These are phyloP conservation scores for Aspergillus melleus DNA, from an alignment of 2,329 filamentous ascomycete species.

Conservation along the genomic window DNA sequence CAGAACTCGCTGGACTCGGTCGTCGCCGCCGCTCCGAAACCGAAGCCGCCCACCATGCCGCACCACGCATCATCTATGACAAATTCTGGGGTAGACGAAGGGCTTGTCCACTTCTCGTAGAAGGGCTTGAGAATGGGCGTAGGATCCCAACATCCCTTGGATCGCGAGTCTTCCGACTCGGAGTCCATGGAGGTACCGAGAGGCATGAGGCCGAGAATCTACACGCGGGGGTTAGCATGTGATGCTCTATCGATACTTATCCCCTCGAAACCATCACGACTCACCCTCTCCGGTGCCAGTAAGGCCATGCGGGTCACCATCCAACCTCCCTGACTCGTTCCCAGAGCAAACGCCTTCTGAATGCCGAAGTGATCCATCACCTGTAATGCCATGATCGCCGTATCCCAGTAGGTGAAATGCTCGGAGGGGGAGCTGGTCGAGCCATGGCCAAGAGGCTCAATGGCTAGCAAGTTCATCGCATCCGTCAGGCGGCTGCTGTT, in stretches of 20 bases:
- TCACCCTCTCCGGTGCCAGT: constrained; percentile 49
- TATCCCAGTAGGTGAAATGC: constrained; percentile 58
- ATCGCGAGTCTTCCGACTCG: constrained; percentile 46
- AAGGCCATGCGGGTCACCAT: constrained; percentile 54
- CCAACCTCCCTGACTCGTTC: constrained; percentile 57
- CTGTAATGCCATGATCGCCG: constrained; percentile 55
- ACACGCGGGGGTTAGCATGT: not conserved
- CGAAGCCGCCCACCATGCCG: constrained; percentile 48
- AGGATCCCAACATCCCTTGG: constrained; percentile 52
- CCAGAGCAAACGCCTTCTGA: constrained; percentile 48
- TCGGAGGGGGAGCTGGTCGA: constrained; percentile 46
- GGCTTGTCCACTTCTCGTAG: constrained; percentile 44
- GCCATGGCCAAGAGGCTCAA: constrained; percentile 56
- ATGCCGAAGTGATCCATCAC: constrained; percentile 53
- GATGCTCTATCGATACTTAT: not conserved
- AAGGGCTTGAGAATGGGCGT: constrained; percentile 32
- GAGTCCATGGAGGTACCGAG: constrained; percentile 55
- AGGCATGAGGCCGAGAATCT: constrained; percentile 54
- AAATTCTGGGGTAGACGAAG: constrained; percentile 43
- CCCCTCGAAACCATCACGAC: constrained; percentile 1
- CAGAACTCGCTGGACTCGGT: constrained; percentile 45
- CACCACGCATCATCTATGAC: constrained; percentile 43
- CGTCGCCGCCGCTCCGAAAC: constrained; percentile 46
- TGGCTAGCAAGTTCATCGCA: constrained; percentile 52
- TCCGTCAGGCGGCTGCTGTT: constrained; percentile 35